Percentiles rank a stretch among this genome's conserved stretches.
phyloP scores from a whole-genome alignment of 192 early-diverging fungal species.

The Umbelopsis ramanniana region DNA sequence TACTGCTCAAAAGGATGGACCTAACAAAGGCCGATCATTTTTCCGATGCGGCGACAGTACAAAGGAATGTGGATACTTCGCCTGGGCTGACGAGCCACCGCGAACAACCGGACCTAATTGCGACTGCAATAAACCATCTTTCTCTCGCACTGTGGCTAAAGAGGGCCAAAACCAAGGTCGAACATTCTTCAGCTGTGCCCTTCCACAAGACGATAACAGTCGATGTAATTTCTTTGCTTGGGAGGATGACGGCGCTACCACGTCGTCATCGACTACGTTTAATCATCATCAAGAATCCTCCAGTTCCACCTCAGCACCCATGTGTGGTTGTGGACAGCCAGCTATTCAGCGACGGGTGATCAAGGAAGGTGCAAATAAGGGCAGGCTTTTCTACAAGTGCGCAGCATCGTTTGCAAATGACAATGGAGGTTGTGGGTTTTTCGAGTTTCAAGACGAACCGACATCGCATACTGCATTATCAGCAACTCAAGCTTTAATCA shows the following conservation, averaged over 20 bases:
- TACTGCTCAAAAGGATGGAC: conserved; percentile 26
- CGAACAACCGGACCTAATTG: conserved; percentile 35
- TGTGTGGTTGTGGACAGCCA: conserved; percentile 16
- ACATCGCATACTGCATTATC: not conserved
- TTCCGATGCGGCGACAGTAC: conserved; percentile 36
- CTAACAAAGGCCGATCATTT: conserved; percentile 28
- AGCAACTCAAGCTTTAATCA: not conserved
- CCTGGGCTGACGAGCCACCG: conserved; percentile 10
- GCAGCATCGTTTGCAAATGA: conserved; percentile 32
- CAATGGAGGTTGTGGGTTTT: conserved; percentile 21
- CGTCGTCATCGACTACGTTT: not conserved
- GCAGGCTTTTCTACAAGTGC: conserved; percentile 58
- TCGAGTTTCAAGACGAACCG: conserved; percentile 18
- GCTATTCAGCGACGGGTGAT: conserved; percentile 45
- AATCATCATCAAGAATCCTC: not conserved
- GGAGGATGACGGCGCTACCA: conserved; percentile 45
- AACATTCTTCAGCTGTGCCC: conserved; percentile 51
- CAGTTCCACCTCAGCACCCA: not conserved
- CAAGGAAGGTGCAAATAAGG: conserved; percentile 62
- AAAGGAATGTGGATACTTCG: conserved; percentile 27
- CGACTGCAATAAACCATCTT: conserved; percentile 41
- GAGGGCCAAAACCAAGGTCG: conserved; percentile 61
- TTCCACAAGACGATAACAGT: conserved; percentile 31
- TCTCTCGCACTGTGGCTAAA: conserved; percentile 41
- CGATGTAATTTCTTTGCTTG: conserved; percentile 64